Percentiles rank a stretch among this genome's conserved stretches.
Conservation (phyloP, 768 basidiomycete species). For the Myochromella boudieri region DNA sequence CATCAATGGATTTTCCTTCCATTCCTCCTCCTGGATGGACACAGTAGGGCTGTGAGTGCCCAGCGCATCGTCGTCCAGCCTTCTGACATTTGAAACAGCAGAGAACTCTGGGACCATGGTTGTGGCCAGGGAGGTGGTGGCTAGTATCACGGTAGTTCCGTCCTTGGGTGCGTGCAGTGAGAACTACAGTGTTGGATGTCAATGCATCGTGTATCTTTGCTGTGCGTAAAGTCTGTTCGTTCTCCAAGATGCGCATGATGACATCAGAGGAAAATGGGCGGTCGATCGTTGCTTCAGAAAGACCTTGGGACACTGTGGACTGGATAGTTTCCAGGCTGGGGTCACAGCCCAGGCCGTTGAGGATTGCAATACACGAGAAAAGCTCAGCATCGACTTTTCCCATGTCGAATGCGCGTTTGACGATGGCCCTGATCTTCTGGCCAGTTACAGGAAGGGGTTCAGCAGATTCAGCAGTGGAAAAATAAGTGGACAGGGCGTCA, state of each 20-base stretch:
- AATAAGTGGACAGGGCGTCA: slow-evolving; percentile 1
- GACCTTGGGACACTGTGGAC: slow-evolving; percentile 2
- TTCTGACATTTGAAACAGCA: not conserved
- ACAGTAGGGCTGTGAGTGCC: slow-evolving; percentile 9
- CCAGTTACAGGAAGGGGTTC: slow-evolving; percentile 1
- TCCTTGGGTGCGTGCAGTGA: too few species aligned
- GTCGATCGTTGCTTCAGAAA: not conserved
- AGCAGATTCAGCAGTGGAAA: too few species aligned
- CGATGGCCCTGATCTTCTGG: slow-evolving; percentile 1
- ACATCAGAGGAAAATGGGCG: not conserved
- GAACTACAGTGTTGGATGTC: too few species aligned
- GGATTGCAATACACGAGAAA: slow-evolving; percentile 11
- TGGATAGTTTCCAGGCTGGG: slow-evolving; percentile 5
- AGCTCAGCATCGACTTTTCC: slow-evolving; percentile 12
- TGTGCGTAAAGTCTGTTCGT: not conserved
- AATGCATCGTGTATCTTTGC: not conserved
- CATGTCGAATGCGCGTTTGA: slow-evolving; percentile 9
- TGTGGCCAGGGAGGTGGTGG: not conserved
- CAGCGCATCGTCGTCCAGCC: not conserved
- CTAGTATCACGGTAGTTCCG: too few species aligned
- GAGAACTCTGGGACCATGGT: not conserved
- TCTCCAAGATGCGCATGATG: not conserved
- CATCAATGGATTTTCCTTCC: slow-evolving; percentile 23
- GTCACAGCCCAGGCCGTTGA: slow-evolving; percentile 12
- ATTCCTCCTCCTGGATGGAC: slow-evolving; percentile 23